Conservation (phyloP, 2,329 filamentous ascomycete species). For the Talaromyces sp. region DNA sequence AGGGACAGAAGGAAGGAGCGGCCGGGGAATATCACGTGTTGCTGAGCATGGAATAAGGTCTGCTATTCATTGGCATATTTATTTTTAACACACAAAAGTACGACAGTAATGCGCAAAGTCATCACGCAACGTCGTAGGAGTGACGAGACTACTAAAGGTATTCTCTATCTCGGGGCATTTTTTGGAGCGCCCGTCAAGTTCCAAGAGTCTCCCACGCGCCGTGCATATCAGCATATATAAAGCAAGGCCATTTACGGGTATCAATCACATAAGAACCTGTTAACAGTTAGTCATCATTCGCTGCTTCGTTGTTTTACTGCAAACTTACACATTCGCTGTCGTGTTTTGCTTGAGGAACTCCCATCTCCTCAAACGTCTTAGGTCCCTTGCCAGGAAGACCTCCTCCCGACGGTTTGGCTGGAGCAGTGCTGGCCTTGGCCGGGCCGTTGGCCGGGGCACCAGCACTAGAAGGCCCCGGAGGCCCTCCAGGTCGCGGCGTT, state of each 20-base stretch:
- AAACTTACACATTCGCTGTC: slow-evolving; percentile 86
- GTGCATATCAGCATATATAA: not conserved
- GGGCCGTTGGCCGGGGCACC: slow-evolving; percentile 27
- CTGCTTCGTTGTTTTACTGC: not conserved
- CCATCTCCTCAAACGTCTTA: slow-evolving; percentile 98
- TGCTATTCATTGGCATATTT: not conserved
- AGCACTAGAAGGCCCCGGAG: slow-evolving; percentile 7
- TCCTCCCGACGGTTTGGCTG: slow-evolving; percentile 16
- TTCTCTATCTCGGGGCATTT: not conserved
- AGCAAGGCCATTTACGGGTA: slow-evolving; percentile 22
- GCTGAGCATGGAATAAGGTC: not conserved
- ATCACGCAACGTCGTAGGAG: not conserved
- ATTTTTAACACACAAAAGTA: not conserved
- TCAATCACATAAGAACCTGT: slow-evolving; percentile 29
- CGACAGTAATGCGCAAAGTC: not conserved
- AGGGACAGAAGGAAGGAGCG: not conserved
- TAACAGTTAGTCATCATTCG: not conserved
- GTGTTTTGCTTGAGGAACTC: slow-evolving; percentile 75
- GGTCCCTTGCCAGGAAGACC: slow-evolving; percentile 66
- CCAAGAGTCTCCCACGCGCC: not conserved
- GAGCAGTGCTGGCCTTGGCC: slow-evolving; percentile 28
- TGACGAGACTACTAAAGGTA: not conserved
- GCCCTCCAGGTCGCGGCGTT: slow-evolving; percentile 24
- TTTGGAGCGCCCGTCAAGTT: not conserved
- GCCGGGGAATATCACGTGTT: not conserved